Percentiles rank a stretch among this genome's conserved stretches.
phyloP scores from a whole-genome alignment of 2,329 filamentous ascomycete species.

The Scopulariopsis brevicaulis region DNA sequence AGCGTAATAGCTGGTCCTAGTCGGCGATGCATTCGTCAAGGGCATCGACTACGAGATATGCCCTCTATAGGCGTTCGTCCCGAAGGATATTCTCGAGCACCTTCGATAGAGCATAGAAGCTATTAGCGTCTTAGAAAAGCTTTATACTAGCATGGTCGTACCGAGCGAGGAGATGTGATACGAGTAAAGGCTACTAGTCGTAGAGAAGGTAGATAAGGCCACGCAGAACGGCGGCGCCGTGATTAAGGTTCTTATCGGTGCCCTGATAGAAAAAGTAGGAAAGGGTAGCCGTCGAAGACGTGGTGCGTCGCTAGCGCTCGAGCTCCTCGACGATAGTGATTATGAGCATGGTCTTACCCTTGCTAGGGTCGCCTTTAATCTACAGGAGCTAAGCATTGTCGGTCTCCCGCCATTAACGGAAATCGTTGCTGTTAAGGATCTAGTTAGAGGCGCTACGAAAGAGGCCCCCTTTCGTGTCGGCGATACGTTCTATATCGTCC shows the following conservation, averaged over 20 bases:
- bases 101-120: conserved; percentile 20
- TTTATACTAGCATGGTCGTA: conserved; percentile 19
- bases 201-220: conserved; percentile 29
- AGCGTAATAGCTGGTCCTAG: conserved; percentile 18
- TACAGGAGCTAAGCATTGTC: conserved; percentile 16
- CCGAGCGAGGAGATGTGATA: conserved; percentile 18
- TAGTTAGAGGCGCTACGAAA: conserved; percentile 18
- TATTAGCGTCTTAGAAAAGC: conserved; percentile 26
- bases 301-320: not conserved
- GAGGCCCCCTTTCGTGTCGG: conserved; percentile 12
- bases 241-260: conserved; percentile 22
- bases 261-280: conserved; percentile 31
- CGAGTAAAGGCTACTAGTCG: conserved; percentile 17
- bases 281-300: not conserved
- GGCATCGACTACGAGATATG: conserved; percentile 29
- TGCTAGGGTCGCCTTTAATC: conserved; percentile 26
- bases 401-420: conserved; percentile 13
- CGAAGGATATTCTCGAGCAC: conserved; percentile 26
- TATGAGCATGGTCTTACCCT: conserved; percentile 31
- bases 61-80: conserved; percentile 15
- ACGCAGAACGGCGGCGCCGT: conserved; percentile 24
- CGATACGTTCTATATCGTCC: conserved; percentile 19
- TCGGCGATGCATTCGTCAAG: conserved; percentile 29
- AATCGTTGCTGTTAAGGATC: conserved; percentile 16
- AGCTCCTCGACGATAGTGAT: conserved; percentile 21